Base-by-base conservation (phyloP, 208 protist genomes). In the Baffinella frigidus region DNA sequence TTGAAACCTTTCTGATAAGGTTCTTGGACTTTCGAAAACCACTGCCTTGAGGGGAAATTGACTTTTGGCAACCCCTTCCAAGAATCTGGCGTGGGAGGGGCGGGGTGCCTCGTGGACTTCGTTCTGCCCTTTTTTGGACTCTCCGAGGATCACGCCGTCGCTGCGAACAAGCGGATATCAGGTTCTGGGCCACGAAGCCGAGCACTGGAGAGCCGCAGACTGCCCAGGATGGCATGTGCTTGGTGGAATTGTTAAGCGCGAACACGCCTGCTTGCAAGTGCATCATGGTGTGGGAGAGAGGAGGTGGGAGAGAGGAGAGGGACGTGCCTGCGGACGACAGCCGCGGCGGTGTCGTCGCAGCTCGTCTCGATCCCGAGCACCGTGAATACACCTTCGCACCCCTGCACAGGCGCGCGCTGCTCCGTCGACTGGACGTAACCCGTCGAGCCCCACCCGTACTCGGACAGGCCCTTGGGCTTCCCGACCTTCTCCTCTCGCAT, bases 341-440 rank as follows among this genome's bases (percentile, higher is more conserved):
- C 77, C 4, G 77, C 77, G 3, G 77, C 77, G 0, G 77, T 87
- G 50, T 87, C 77, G 50, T 87, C 77, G 30, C 77, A 87, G 77
- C 77, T 87, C 43, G 77, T 87, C 39, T 87, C 77, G 39, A 87
- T 87, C 3, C 77, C 77, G 33, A 87, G 77, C 41, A 87, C 77
- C 0, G 24, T 20, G 35, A 87, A 87, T 17, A 61, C 77, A 1
- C 77, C 77, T 17, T 62, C 50, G 39, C 77, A 87, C 39, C 44
- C 41, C 33, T 74, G 1, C 30, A 2, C 7, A 64, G 56, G 30
- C 7, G 17, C 20, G 17, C 2, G 56, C 9, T 64, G 30, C 44
- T 61, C 1, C 44, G 50, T 35, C 14, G 77, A 9, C 77, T 2
- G n/a, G 38, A 10, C 7, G 0, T 87, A 61, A 43, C 33, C 43